A percentile compares a stretch with the other conserved stretches of the same genome.
Conservation (phyloP, 2,329 filamentous ascomycete species). For the Lasiodiplodia sp. region DNA sequence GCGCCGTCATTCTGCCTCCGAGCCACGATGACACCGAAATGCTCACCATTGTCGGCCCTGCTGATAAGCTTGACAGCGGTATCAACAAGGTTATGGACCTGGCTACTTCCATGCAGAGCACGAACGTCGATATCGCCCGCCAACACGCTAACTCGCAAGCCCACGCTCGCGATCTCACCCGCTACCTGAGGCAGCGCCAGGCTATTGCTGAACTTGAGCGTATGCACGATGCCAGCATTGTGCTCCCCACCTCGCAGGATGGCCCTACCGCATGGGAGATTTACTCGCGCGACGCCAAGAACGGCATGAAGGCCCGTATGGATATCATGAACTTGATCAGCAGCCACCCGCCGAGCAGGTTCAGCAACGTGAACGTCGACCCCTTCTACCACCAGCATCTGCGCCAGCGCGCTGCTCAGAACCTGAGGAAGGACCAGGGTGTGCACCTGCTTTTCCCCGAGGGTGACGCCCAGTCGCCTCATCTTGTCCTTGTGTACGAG, state of each 20-base stretch:
- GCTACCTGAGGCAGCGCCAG: constrained; percentile 82
- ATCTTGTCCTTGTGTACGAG: constrained; percentile 78
- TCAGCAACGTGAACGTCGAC: constrained; percentile 72
- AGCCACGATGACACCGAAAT: constrained; percentile 79
- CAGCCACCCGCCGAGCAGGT: constrained; percentile 75
- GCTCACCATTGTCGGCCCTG: constrained; percentile 83
- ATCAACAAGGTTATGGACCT: constrained; percentile 87
- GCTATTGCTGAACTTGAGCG: constrained; percentile 85
- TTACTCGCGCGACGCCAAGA: constrained; percentile 82
- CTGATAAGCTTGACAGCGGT: constrained; percentile 75
- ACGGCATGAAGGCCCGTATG: constrained; percentile 75
- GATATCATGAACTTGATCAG: constrained; percentile 78
- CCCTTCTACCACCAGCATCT: constrained; percentile 81
- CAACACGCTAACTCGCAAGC: constrained; percentile 78
- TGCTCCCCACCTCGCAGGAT: constrained; percentile 74
- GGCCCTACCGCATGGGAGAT: constrained; percentile 84
- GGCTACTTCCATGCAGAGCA: constrained; percentile 84
- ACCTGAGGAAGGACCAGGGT: constrained; percentile 72
- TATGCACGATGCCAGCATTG: constrained; percentile 83
- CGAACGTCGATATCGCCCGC: constrained; percentile 80
- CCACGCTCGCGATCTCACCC: constrained; percentile 85
- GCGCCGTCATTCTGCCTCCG: constrained; percentile 82
- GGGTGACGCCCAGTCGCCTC: constrained; percentile 63
- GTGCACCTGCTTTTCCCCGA: constrained; percentile 78
- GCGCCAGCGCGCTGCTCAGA: constrained; percentile 67